These are phyloP conservation scores for Apiotrichum montevideense DNA, from an alignment of 1,284 basidiomycete genomes.

Conservation along the genomic window DNA sequence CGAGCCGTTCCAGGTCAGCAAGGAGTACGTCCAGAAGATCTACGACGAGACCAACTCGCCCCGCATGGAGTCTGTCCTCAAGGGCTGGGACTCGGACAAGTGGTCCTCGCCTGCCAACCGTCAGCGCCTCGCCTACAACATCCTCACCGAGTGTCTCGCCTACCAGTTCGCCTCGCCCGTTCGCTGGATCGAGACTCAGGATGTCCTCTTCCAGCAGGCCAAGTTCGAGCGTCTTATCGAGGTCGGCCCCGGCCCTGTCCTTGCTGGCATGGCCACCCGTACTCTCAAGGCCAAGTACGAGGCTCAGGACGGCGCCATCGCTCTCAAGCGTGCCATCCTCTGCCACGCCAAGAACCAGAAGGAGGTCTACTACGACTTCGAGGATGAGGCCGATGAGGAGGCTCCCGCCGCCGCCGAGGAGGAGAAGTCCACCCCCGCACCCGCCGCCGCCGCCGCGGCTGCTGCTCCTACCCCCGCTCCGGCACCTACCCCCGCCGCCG, in stretches of 20 bases:
- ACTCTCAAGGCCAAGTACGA: conserved; percentile 97
- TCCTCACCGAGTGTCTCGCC: conserved; percentile 90
- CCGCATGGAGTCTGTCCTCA: conserved; percentile 84
- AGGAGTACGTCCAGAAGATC: conserved; percentile 87
- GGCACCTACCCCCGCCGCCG: conserved; percentile 50
- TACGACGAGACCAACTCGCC: conserved; percentile 92
- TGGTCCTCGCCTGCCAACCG: conserved; percentile 78
- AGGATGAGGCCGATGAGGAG: conserved; percentile 62
- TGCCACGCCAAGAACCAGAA: conserved; percentile 94
- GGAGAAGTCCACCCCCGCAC: conserved; percentile 38
- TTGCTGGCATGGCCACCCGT: conserved; percentile 88
- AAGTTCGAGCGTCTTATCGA: conserved; percentile 91
- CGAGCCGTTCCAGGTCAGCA: conserved; percentile 83
- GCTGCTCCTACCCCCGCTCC: conserved; percentile 51
- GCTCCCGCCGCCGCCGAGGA: conserved; percentile 52
- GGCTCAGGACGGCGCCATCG: conserved; percentile 74
- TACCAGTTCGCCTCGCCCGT: conserved; percentile 91
- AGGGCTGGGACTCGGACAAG: conserved; percentile 84
- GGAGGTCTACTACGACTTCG: conserved; percentile 96
- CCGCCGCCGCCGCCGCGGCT: conserved; percentile 48
- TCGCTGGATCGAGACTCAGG: conserved; percentile 98
- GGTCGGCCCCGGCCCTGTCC: conserved; percentile 89
- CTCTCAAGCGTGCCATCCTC: conserved; percentile 72
- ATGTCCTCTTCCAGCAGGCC: conserved; percentile 83
- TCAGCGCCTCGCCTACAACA: conserved; percentile 88